Base-by-base conservation (phyloP, 2,329 filamentous ascomycete species). In the Zymoseptoria pseudotritici region DNA sequence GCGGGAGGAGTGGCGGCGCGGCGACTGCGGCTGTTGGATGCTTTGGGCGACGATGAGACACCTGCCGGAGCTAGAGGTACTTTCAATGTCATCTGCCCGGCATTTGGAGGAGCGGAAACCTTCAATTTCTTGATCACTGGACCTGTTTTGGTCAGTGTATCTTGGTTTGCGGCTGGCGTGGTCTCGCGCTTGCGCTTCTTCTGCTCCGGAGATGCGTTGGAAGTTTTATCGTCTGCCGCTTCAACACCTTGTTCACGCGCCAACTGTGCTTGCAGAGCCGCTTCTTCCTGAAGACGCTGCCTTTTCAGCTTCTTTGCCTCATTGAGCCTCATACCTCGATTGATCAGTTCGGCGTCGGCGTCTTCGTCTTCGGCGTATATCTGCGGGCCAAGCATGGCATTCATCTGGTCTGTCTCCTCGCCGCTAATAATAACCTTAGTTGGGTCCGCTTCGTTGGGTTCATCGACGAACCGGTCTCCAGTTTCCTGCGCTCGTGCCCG, bases 241-340 rank as follows among this genome's bases (percentile, higher is more conserved):
- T 68, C 69, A 20, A 65, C 60, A 17, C 66, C 70, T 59, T 72
- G 70, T 60, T 73, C 71, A 24, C 69, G 64, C 2, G 67, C 69
- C 13, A 74, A 55, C 56, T 73, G 71, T 42, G 69, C 70, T 58
- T 72, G 68, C 8, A 71, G 55, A 49, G 72, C 69, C 61, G 73
- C 70, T 60, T 80, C 73, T 79, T 83, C 70, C 77, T 79, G 64
- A 77, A 79, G 57, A 75, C 77, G 82, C 72, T 89, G 85, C 58
- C 84, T 79, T 75, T 90, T 90, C 10, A 87, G 75, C 70, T 88
- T 89, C 74, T 90, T 91, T 2, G 89, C 86, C 67, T 90, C 87
- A 69, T 91, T 91, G 22, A 91, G 78, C 69, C 89, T 87, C 85
- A 91, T 89, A 8, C 88, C 88, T 56, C 87, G 82, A 72, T 90